Conservation (phyloP, 176 grass and related monocot species). For the Panicum miliaceum region DNA sequence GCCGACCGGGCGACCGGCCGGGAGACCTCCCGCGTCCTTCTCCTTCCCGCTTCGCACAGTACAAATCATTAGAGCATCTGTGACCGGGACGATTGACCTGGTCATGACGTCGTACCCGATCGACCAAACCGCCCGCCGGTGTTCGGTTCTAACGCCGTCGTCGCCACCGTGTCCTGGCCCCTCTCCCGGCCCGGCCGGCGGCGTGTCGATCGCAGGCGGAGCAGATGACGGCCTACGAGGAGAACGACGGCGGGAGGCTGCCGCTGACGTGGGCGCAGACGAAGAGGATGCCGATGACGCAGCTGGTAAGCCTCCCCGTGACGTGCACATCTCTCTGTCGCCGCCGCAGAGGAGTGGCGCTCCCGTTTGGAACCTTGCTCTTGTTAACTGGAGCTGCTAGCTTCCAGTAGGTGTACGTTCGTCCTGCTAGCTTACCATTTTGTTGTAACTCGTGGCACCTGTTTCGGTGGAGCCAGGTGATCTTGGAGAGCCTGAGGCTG, state of each 20-base stretch:
- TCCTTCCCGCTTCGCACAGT: not conserved
- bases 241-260: slow-evolving; percentile 43
- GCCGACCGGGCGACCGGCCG: too few relatives aligned
- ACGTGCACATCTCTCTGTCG: not conserved
- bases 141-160: not conserved
- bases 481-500: slow-evolving; percentile 72
- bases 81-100: not conserved
- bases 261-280: slow-evolving; percentile 69
- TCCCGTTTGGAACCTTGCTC: not conserved
- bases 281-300: slow-evolving; percentile 58
- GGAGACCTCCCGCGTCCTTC: too few relatives aligned
- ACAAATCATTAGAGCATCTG: not conserved
- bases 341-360: not conserved
- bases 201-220: slow-evolving; percentile 53
- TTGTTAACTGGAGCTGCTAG: not conserved
- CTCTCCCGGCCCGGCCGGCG: not conserved
- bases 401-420: not conserved
- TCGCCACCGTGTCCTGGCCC: not conserved
- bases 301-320: slow-evolving; percentile 29
- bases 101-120: not conserved
- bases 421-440: not conserved
- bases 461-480: slow-evolving; percentile 42
- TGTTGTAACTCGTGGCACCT: not conserved
- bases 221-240: slow-evolving; percentile 48
- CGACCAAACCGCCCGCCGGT: not conserved